Evolutionary conservation across 1,284 basidiomycete species (phyloP), one percentile per base, ranked within the genome.

Genomic region (Anthracocystis setariae): DNA sequence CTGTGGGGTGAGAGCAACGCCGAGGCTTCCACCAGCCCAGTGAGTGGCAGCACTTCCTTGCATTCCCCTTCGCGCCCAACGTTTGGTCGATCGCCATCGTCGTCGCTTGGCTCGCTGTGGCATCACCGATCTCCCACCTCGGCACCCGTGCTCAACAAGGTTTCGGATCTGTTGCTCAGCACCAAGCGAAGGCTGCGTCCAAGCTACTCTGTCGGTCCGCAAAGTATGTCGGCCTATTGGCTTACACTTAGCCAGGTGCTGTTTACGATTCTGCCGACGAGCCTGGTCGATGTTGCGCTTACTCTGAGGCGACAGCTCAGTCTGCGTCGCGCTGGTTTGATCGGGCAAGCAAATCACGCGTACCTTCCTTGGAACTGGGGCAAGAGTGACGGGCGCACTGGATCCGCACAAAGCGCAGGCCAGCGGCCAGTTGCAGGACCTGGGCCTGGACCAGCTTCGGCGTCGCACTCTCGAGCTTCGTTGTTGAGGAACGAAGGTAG

Each of bases 381-480:
- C 48, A 56, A 47, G 43, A 20, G 61, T 1, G 40, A 37, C 10
- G 43, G 18, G 15, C 45, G 39, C 37, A 39, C 33, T 20, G 24
- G 12, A 10, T 32, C 44, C 38, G 42, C 46, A 33, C 42, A 55
- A 23, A 33, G 37, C 2, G 44, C 40, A 17, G 24, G 27, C 18
- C 42, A 39, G 21, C 44, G 42, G 20, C 68, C 63, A 4, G 37
- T 60, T 13, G 49, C 52, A 21, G 74, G 73, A 3, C 74, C 74
- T 2, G 74, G 74, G 3, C 74, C 74, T 2, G 73, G 74, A 13
- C 74, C 74, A 1, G 68, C 71, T 4, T 74, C 71, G 23, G 63
- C 52, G 24, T 44, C 72, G 3, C 74, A 76, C 35, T 71, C 67
- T 18, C 56, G 74, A 15, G 61, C 74, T 0, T 74, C 72, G 9